A percentile compares a stretch with the other conserved stretches of the same genome.
Conservation (phyloP, 2,329 filamentous ascomycete genomes). For the Sporothrix humicola region DNA sequence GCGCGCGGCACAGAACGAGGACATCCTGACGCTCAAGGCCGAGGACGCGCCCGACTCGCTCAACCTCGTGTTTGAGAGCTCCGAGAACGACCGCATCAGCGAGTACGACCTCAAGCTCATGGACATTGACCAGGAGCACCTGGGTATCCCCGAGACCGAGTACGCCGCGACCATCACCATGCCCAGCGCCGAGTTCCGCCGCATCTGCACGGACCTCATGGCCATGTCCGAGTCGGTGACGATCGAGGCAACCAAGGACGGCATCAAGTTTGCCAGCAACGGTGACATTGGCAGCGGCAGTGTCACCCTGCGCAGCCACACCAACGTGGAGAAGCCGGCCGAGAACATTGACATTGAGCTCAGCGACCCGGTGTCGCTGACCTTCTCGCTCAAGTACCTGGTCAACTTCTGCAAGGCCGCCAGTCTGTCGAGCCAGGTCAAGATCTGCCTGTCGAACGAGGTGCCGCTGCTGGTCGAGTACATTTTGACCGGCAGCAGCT, state of each 20-base stretch:
- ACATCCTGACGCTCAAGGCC: constrained; percentile 94
- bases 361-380: constrained; percentile 88
- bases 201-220: constrained; percentile 90
- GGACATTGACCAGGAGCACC: constrained; percentile 99
- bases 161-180: constrained; percentile 90
- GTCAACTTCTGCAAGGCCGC: constrained; percentile 99
- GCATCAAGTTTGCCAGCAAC: constrained; percentile 90
- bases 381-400: constrained; percentile 98
- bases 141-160: constrained; percentile 98
- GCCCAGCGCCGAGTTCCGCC: constrained; percentile 88
- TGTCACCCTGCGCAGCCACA: constrained; percentile 87
- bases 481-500: constrained; percentile 77
- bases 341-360: constrained; percentile 88
- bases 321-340: constrained; percentile 85
- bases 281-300: constrained; percentile 97
- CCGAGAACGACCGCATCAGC: constrained; percentile 85
- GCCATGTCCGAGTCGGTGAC: constrained; percentile 94
- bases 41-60: constrained; percentile 95
- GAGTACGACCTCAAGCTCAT: constrained; percentile 99
- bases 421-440: constrained; percentile 79
- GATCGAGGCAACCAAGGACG: constrained; percentile 96
- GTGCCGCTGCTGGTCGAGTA: constrained; percentile 97
- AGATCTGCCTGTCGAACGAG: constrained; percentile 93
- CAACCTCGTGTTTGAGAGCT: constrained; percentile 94
- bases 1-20: constrained; percentile 90